phyloP scores from a whole-genome alignment of 1,139 yeast genomes.

The Torulaspora pretoriensis region DNA sequence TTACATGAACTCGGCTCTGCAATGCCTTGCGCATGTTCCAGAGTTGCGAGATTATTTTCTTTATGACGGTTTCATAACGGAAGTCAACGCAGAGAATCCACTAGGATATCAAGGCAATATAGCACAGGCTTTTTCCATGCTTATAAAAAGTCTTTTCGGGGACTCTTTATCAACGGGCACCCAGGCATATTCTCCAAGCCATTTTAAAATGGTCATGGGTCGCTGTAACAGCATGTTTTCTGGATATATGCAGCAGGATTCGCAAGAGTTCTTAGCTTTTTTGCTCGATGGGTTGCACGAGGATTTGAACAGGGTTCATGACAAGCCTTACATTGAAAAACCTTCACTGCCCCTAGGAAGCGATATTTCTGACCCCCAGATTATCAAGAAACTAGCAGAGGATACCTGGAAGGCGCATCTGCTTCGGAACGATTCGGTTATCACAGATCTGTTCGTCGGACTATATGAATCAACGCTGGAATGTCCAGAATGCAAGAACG shows the following conservation, averaged over 20 bases:
- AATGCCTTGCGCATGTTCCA: conserved; percentile 83
- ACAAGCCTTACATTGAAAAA: conserved; percentile 84
- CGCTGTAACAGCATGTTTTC: conserved; percentile 75
- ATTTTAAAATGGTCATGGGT: conserved; percentile 77
- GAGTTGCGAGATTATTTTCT: conserved; percentile 74
- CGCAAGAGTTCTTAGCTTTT: conserved; percentile 91
- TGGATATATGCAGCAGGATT: conserved; percentile 90
- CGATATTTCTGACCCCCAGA: conserved; percentile 51
- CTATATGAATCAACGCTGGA: conserved; percentile 82
- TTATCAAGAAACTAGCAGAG: conserved; percentile 59
- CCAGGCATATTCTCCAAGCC: conserved; percentile 52
- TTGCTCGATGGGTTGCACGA: conserved; percentile 89
- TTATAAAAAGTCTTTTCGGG: conserved; percentile 56
- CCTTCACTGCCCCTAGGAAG: conserved; percentile 64
- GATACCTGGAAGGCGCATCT: conserved; percentile 81
- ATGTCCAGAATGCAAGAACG: conserved; percentile 79
- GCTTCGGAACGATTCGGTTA: conserved; percentile 77
- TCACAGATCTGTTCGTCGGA: conserved; percentile 85
- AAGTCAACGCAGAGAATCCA: conserved; percentile 73
- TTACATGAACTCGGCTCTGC: conserved; percentile 95
- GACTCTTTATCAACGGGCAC: conserved; percentile 15
- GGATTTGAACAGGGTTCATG: conserved; percentile 75
- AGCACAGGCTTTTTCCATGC: conserved; percentile 67
- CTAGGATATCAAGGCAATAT: conserved; percentile 80
- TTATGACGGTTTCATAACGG: conserved; percentile 56